Conservation (phyloP, 176 grass and related monocot genomes). For the Leersia perrieri region DNA sequence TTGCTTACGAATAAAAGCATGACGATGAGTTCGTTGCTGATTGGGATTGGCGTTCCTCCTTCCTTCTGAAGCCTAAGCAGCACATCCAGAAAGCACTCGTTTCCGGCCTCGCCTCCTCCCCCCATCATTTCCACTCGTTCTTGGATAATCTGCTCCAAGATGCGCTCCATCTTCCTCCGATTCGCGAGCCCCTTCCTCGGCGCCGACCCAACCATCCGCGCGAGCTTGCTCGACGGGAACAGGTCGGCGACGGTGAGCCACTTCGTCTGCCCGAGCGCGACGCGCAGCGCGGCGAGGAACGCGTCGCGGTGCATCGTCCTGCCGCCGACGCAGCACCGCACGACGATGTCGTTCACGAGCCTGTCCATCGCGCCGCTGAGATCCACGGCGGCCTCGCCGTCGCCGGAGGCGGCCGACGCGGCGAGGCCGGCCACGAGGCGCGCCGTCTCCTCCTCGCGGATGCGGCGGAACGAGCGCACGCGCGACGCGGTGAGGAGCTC, state of each 20-base stretch:
- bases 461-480: conserved; percentile 13
- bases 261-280: accelerated
- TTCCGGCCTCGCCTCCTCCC: background rate
- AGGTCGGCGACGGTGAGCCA: background rate
- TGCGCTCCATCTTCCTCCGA: background rate
- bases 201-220: background rate
- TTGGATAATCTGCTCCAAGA: background rate
- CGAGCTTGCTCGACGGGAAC: conserved; percentile 28
- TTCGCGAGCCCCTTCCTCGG: background rate
- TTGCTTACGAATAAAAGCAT: background rate
- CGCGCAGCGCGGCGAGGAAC: background rate
- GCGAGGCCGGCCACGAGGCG: background rate
- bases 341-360: conserved; percentile 1
- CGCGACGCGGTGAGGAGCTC: conserved; percentile 18
- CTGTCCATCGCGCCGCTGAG: background rate
- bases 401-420: background rate
- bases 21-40: background rate
- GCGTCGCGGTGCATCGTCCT: conserved; percentile 11
- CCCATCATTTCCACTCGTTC: background rate
- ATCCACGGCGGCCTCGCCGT: background rate
- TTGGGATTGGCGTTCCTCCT: background rate
- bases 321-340: conserved; percentile 7
- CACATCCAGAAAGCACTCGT: background rate
- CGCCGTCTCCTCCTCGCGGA: conserved; percentile 33
- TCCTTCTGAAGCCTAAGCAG: background rate